Evolutionary conservation across 495 filamentous ascomycete genomes (phyloP).

Genomic region (Daldinia grandis): DNA sequence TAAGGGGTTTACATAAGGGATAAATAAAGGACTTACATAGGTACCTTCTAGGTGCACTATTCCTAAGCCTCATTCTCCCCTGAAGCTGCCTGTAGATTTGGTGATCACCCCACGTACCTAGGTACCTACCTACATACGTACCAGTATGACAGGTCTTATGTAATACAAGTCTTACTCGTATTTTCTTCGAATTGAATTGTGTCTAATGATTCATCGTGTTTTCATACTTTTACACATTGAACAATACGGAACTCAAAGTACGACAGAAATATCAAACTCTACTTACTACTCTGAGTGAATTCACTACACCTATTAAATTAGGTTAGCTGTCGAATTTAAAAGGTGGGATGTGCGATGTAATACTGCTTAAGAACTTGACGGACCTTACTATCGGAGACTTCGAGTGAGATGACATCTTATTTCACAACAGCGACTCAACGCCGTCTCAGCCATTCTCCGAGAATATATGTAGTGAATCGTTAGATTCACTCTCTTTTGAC

Average conservation of each 20-base stretch:
- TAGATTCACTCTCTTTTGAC: too few species aligned
- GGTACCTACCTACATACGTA: background rate
- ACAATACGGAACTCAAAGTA: background rate
- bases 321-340: background rate
- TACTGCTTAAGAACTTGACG: background rate
- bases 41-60: background rate
- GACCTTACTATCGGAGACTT: background rate
- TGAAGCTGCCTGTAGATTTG: background rate
- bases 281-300: background rate
- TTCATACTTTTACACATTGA: background rate
- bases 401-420: background rate
- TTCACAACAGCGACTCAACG: background rate
- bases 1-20: background rate
- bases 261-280: background rate
- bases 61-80: background rate
- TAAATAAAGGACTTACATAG: background rate
- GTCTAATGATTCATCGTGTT: background rate
- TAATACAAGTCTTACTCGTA: background rate
- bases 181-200: background rate
- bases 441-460: background rate
- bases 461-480: background rate
- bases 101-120: slow-evolving; percentile 4
- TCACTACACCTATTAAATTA: background rate
- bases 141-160: background rate
- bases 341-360: background rate